Conservation (phyloP, 768 basidiomycete genomes). For the Vararia minispora region DNA sequence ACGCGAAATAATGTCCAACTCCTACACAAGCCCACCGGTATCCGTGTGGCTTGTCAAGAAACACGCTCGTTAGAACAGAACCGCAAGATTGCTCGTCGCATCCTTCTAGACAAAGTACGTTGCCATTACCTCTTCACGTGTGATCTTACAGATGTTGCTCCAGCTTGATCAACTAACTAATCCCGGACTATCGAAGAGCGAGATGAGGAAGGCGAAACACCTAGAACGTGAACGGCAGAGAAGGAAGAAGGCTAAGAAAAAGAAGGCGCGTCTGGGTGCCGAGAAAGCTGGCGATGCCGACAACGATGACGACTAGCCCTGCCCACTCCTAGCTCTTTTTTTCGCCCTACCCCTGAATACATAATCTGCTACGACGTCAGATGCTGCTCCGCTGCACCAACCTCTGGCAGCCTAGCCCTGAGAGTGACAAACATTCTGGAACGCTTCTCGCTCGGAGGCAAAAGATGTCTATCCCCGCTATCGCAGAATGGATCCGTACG, state of each 20-base stretch:
- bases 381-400: too few species aligned
- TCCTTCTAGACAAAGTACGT: conserved; percentile 60
- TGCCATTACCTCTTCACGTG: background rate
- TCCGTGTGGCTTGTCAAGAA: conserved; percentile 81
- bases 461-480: too few species aligned
- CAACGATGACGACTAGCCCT: too few species aligned
- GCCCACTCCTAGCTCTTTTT: too few species aligned
- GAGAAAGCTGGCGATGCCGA: background rate
- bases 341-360: too few species aligned
- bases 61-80: conserved; percentile 79
- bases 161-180: conserved; percentile 66
- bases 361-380: too few species aligned
- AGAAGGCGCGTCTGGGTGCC: conserved; percentile 15
- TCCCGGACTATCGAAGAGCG: conserved; percentile 32
- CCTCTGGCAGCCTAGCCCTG: too few species aligned
- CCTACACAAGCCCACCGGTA: conserved; percentile 78
- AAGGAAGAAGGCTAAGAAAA: conserved; percentile 19
- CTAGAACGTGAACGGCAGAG: conserved; percentile 27
- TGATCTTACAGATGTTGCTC: background rate
- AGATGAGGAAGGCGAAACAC: conserved; percentile 25
- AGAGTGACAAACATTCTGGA: too few species aligned
- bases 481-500: too few species aligned
- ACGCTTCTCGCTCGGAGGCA: too few species aligned
- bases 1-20: conserved; percentile 87
- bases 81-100: conserved; percentile 61